These are phyloP conservation scores for Begonia loranthoides DNA, from an alignment of 306 rosid species.

Conservation along the genomic window DNA sequence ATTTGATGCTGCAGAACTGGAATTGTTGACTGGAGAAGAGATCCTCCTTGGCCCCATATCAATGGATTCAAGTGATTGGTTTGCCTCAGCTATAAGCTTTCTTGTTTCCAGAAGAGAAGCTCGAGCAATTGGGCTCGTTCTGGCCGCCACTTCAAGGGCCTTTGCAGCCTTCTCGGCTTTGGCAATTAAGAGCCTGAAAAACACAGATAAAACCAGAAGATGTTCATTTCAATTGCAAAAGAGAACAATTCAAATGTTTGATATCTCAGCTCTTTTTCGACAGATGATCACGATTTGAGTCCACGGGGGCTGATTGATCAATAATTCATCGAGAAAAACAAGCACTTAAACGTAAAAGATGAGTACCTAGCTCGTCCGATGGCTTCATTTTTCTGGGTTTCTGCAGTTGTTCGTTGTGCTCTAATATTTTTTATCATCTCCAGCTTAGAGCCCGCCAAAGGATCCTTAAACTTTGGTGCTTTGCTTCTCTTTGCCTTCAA, in stretches of 20 bases:
- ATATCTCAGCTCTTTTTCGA: no score
- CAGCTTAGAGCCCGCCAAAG: conserved; percentile 69
- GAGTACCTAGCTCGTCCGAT: conserved; percentile 66
- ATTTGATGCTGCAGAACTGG: conserved; percentile 19
- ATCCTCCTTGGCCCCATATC: conserved; percentile 14
- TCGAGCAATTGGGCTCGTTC: conserved; percentile 57
- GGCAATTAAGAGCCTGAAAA: conserved; percentile 63
- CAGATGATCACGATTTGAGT: no score
- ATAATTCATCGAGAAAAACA: no score
- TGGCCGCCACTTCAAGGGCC: conserved; percentile 79
- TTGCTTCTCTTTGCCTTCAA: conserved; percentile 29
- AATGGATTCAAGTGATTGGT: conserved; percentile 59
- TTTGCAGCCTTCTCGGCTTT: conserved; percentile 96
- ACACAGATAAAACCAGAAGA: neutral
- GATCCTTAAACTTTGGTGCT: conserved; percentile 70
- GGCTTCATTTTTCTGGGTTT: conserved; percentile 51
- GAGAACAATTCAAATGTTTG: no score
- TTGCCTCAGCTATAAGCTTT: conserved; percentile 90
- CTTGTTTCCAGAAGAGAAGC: conserved; percentile 78
- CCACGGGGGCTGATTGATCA: no score
- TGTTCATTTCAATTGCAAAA: no score
- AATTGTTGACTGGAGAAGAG: conserved; percentile 15
- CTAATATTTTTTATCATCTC: conserved; percentile 80
- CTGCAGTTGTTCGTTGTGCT: conserved; percentile 65
- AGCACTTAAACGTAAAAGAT: no score